A percentile compares a stretch with the other conserved stretches of the same genome.
These are phyloP conservation scores for Euphorbia tirucalli DNA, from an alignment of 345 rosid genomes.

Conservation along the genomic window DNA sequence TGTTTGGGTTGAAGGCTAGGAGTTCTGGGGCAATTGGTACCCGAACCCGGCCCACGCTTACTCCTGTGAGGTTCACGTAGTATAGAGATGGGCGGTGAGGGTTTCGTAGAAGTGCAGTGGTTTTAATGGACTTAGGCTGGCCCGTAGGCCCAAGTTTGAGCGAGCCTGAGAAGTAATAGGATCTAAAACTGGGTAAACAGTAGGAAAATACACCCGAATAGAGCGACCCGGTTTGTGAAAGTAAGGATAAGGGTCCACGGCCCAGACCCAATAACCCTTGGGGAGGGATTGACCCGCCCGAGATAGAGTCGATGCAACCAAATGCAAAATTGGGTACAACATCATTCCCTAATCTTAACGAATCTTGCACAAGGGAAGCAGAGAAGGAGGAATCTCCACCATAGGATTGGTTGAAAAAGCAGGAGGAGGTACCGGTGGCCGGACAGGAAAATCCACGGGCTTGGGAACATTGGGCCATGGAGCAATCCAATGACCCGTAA, in stretches of 20 bases:
- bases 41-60: conserved; percentile 58
- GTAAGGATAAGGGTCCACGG: conserved; percentile 68
- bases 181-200: conserved; percentile 81
- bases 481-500: conserved; percentile 55
- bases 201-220: conserved; percentile 78
- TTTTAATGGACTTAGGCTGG: conserved; percentile 60
- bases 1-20: conserved; percentile 50
- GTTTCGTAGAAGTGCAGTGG: conserved; percentile 62
- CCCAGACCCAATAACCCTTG: conserved; percentile 86
- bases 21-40: conserved; percentile 45
- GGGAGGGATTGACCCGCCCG: conserved; percentile 68
- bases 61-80: conserved; percentile 76
- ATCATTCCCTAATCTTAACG: conserved; percentile 48
- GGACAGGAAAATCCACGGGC: conserved; percentile 72
- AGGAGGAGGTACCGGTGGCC: conserved; percentile 36
- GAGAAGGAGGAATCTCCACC: conserved; percentile 79
- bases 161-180: conserved; percentile 80
- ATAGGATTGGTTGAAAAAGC: conserved; percentile 78
- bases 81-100: conserved; percentile 84
- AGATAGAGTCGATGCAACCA: conserved; percentile 55
- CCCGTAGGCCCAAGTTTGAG: conserved; percentile 66
- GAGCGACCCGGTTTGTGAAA: conserved; percentile 58
- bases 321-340: conserved; percentile 49
- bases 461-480: conserved; percentile 63
- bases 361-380: conserved; percentile 61